Conservation (phyloP, 176 grass and related monocot species). For the Microstegium vimineum region DNA sequence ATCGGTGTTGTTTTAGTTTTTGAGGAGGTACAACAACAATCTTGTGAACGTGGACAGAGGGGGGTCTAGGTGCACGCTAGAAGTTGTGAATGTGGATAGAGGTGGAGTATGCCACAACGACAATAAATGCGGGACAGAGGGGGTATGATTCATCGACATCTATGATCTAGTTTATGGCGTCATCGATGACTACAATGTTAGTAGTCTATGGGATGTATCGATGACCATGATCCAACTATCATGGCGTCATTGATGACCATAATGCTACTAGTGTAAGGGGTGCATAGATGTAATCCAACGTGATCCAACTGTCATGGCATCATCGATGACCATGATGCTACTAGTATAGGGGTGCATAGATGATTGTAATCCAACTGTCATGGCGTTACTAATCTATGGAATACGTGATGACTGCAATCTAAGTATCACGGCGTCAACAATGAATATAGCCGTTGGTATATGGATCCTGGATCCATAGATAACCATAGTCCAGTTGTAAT, state of each 20-base stretch:
- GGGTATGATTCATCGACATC: no score
- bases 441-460: background rate
- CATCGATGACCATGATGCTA: background rate
- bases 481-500: background rate
- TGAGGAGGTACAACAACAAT: no score
- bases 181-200: no score
- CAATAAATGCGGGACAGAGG: no score
- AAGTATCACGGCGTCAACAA: background rate
- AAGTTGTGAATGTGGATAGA: no score
- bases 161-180: no score
- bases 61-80: no score
- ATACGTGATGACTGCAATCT: no score
- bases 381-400: background rate
- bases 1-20: no score
- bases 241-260: background rate
- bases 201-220: no score
- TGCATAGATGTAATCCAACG: background rate
- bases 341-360: background rate
- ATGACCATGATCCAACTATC: background rate
- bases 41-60: no score
- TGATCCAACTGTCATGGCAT: background rate
- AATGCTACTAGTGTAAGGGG: background rate
- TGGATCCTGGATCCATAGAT: background rate
- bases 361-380: background rate
- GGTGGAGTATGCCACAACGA: no score